A percentile compares a stretch with the other conserved stretches of the same genome.
These are phyloP conservation scores for Aechmea fasciata DNA, from an alignment of 176 grass and related monocot genomes.

Conservation along the genomic window DNA sequence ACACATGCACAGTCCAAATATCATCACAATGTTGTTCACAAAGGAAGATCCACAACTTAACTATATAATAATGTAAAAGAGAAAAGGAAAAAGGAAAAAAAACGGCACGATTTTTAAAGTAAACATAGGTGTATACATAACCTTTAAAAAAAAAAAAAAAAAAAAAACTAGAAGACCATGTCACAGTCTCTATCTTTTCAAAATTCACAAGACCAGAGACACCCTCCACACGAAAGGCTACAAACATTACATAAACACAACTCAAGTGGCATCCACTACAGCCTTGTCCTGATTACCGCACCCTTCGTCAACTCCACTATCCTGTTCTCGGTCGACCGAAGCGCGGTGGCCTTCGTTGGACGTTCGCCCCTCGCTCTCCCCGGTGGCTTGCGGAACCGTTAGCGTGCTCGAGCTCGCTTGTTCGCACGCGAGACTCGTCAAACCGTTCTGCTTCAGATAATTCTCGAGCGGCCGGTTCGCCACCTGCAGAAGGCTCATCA, in stretches of 20 bases:
- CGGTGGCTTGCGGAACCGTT: constrained; percentile 8
- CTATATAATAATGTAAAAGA: too few relatives aligned
- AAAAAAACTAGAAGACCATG: too few relatives aligned
- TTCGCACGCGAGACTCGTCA: constrained; percentile 45
- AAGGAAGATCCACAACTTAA: too few relatives aligned
- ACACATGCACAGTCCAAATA: too few relatives aligned
- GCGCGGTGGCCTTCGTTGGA: constrained; percentile 40
- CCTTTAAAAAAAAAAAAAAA: too few relatives aligned
- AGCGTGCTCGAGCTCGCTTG: constrained; percentile 44
- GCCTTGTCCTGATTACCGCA: constrained; percentile 31
- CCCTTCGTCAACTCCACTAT: constrained; percentile 33
- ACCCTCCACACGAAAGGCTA: not conserved
- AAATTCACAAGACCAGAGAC: not conserved
- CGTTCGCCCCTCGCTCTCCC: constrained; percentile 54
- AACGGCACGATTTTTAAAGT: too few relatives aligned
- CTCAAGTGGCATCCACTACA: constrained; percentile 27
- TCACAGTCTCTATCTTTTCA: not conserved
- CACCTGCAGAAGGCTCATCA: constrained; percentile 76
- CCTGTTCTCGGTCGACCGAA: constrained; percentile 29
- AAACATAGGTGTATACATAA: too few relatives aligned
- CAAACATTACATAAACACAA: not conserved
- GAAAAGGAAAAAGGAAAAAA: too few relatives aligned
- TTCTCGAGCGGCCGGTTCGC: constrained; percentile 61
- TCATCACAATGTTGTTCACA: too few relatives aligned
- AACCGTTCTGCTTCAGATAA: constrained; percentile 85